Evolutionary conservation across 176 grass and related monocot species (phyloP), one percentile per base, ranked within the genome.

Genomic region (Cenchrus americanus): DNA sequence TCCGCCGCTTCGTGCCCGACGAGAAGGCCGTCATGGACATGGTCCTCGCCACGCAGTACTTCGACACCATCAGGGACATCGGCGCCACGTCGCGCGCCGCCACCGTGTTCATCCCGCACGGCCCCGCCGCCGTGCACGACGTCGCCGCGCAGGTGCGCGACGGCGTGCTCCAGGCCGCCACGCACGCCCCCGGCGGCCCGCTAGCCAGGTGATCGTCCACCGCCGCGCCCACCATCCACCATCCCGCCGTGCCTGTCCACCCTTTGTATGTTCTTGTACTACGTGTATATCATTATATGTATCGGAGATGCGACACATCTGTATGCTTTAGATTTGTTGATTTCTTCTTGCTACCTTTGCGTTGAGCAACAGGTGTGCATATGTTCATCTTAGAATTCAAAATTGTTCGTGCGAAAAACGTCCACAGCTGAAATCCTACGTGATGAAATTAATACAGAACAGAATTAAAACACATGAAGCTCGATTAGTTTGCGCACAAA

Each of bases 1-100:
- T 89, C 32, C 73, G 70, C 69, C 51, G 64, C 0, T 81, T 79
- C 78, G 90, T 86, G 18, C 79, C 73, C 37, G 69, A 73, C 72
- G 83, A 83, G n/a, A 86, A 86, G 83, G 75, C 85, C 59, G 83
- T 92, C 60, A 89, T 86, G 83, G 86, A 92, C 59, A 88, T 86
- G 86, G 86, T 92, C 1, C 86, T 92, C 70, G 73, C 88, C 69
- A 86, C 83, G 10, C 90, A 89, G 71, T 92, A 92, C 83, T 92
- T 89, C 55, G 86, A 92, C 71, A 89, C 86, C 83, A 92, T 92
- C 78, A 53, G 71, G 46, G 86, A 92, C 26, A 80, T 89, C 27
- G 86, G 73, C 22, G 79, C 86, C 68, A 10, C 78, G 6, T 86
- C 86, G 3, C 51, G 77, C 62, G 68, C 90, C 14, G 71, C 86